Conservation (phyloP, 345 rosid genomes). For the Sisymbrium irio region DNA sequence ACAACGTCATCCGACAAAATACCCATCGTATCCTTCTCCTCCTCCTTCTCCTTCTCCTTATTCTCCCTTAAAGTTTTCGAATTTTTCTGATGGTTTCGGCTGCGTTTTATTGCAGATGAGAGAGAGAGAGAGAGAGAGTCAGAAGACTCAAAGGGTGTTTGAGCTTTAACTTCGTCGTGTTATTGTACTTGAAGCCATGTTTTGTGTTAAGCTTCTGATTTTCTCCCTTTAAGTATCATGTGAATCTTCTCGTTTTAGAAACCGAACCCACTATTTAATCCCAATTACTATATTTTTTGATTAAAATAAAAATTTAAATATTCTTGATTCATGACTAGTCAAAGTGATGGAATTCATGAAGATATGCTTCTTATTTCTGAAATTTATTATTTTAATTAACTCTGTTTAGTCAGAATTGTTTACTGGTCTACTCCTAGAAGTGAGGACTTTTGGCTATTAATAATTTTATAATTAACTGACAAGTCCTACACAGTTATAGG, state of each 20-base stretch:
- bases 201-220: conserved; percentile 13
- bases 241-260: background rate
- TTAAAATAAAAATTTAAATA: background rate
- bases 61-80: background rate
- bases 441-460: conserved; percentile 1
- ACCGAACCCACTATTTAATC: background rate
- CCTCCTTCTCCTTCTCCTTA: conserved; percentile 4
- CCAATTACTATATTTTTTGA: background rate
- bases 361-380: background rate
- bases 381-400: background rate
- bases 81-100: background rate
- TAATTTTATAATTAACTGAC: background rate
- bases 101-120: background rate
- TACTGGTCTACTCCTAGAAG: conserved; percentile 1
- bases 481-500: background rate
- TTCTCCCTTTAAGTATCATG: background rate
- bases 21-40: conserved; percentile 52
- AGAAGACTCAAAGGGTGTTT: background rate
- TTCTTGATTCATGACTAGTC: background rate
- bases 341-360: background rate
- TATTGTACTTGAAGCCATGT: conserved; percentile 16
- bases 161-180: conserved; percentile 23
- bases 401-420: background rate
- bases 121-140: conserved; percentile 18
- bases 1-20: conserved; percentile 79